phyloP scores from a whole-genome alignment of 2,329 filamentous ascomycete genomes.

The Exserohilum rostratum region DNA sequence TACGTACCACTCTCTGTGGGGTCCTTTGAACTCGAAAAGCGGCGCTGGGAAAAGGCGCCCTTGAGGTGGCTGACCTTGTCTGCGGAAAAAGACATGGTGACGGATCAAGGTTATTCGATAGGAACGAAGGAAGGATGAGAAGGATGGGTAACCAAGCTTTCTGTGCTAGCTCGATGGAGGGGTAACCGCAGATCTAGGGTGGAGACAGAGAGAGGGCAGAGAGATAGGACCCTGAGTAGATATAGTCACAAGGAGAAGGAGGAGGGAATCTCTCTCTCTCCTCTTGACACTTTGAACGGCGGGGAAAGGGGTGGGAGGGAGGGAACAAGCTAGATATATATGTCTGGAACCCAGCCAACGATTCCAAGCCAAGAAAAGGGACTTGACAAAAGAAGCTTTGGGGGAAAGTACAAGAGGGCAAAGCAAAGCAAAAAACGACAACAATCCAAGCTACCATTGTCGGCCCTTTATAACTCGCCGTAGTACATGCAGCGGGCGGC shows the following conservation, averaged over 20 bases:
- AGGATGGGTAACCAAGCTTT: conserved; percentile 11
- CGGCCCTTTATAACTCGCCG: conserved; percentile 13
- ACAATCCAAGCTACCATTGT: neutral
- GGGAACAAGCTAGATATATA: too few relatives aligned
- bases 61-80: conserved; percentile 41
- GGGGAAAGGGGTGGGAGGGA: too few relatives aligned
- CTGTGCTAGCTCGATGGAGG: conserved; percentile 16
- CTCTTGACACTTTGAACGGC: too few relatives aligned
- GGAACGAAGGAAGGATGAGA: too few relatives aligned
- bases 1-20: conserved; percentile 46
- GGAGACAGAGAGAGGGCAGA: neutral
- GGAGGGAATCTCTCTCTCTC: too few relatives aligned
- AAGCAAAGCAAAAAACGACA: neutral
- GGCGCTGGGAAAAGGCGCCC: conserved; percentile 36
- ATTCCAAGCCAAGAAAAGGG: too few relatives aligned
- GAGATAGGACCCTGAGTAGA: neutral
- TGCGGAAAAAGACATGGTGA: conserved; percentile 46
- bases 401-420: neutral
- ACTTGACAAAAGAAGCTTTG: too few relatives aligned
- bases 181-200: conserved; percentile 5
- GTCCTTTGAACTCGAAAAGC: conserved; percentile 47
- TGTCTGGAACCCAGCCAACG: too few relatives aligned
- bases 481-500: neutral
- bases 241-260: too few relatives aligned
- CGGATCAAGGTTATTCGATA: too few relatives aligned